Evolutionary conservation across 179 eudicot genomes (phyloP), one percentile per base, ranked within the genome.

Genomic region (Amaranthus tricolor): DNA sequence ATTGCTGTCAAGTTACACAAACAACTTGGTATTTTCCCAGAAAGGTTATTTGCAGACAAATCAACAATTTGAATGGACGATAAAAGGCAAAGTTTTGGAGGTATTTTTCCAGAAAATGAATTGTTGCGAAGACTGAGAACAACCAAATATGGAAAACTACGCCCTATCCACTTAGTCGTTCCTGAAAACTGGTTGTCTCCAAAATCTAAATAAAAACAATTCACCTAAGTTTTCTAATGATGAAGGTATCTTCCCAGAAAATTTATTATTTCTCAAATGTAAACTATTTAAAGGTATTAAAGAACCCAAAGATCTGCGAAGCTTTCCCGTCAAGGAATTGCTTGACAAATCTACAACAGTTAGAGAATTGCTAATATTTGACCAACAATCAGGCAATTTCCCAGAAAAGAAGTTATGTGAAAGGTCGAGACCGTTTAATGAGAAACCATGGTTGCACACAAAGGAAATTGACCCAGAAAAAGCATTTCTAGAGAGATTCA

Each of bases 1-100:
- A 80, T 76, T n/a, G 69, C 70, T 11, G 63, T 60, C 13, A 80
- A 68, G 17, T 71, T 80, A 17, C 43, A 15, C 16, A 86, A 17
- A 53, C 86, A 80, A n/a, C 52, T 24, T 3, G 88, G 88, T 16
- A 85, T 77, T 7, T 5, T 50, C 45, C 88, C 88, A 12, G 80
- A 70, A 10, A 83, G 21, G 12, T 62, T 61, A 64, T 80, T 83
- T 11, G 15, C 4, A 8, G 79, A 76, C 9, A 80, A 71, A 71
- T 83, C 82, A 54, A 83, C 49, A 17, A 83, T 51, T 51, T 77
- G 75, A 9, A 83, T 58, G 2, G 19, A 20, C 7, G 40, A 9
- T 20, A 83, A 70, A 5, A 9, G 8, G 63, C 83, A 80, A 7
- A 83, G 43, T 12, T 49, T 62, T 19, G 19, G 11, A 40, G 82